Evolutionary conservation across 164 flowering plant genomes (phyloP), one percentile per base, ranked within the genome.

Genomic region (Liriodendron chinense): DNA sequence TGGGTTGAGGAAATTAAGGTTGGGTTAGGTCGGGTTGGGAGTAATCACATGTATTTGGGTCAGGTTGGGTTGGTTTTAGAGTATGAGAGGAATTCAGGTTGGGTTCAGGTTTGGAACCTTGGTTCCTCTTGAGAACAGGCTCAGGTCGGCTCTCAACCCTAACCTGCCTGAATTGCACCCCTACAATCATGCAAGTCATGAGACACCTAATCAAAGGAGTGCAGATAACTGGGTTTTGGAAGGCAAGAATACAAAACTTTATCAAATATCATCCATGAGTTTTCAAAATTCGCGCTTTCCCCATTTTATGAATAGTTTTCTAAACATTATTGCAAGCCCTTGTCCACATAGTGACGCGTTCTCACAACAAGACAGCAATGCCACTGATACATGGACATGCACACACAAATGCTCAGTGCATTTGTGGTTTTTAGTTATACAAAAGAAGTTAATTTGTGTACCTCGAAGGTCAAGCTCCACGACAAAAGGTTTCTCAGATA

Each of bases 381-480:
- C 59, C 18, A 2, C 13, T 16, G 18, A 16, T 10, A 53, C 59
- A 10, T 53, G 59, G 18, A 16, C 18, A 16, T 53, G 18, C 16
- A 53, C 16, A 53, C 13, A 10, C 2, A 2, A 10, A 7, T 10
- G 18, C 18, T 53, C 18, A 1, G 59, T 53, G 59, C 59, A 10
- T 53, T 53, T 53, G 59, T 53, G 59, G 59, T 10, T 53, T 34
- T 16, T 53, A 16, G 59, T 10, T 53, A 16, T 5, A 53, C 18
- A 16, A 53, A 53, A 53, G 59, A 53, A 53, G 59, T 53, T 53
- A 53, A 53, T 53, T 34, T 34, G 65, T 18, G 26, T 88, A 95
- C 98, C 97, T 88, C 96, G 86, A 78, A 84, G 94, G 83, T 96
- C 97, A 79, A 93, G 94, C 86, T 96, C 99, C 81, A 96, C 92